Evolutionary conservation across 2,329 filamentous ascomycete species (phyloP), one percentile per base, ranked within the genome.

Genomic region (Colletotrichum magnum): DNA sequence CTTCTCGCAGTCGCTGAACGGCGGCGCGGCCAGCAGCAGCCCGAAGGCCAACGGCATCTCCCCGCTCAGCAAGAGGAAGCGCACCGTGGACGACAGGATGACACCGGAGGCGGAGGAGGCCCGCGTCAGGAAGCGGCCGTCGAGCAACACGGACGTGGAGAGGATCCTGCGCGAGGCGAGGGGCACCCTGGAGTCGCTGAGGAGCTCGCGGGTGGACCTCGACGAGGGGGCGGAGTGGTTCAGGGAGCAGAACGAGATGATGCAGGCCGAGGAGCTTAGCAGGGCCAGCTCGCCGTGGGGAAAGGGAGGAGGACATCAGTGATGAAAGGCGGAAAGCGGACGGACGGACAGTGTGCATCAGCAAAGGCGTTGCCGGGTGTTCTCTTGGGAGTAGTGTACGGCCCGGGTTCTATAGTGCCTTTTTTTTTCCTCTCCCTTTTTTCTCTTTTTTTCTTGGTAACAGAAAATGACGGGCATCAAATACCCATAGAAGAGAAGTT

Each of bases 141-240:
- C 73, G 73, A 76, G 59, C 80, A 79, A 72, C 67, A 41, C 60
- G 52, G 82, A 83, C 10, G 60, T 72, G 21, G 72, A 78, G 66
- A 78, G 80, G 36, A 79, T 84, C 16, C 79, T 86, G 74, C 80
- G 80, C 62, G 82, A 84, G 52, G 81, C 81, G 32, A 60, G 58
- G 32, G 78, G 82, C 66, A 80, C 76, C 45, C 71, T 82, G 28
- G 57, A 65, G 76, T 81, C 53, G 71, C 79, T 86, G 48, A 78
- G 78, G 45, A 77, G 78, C 58, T 77, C 83, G 72, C 79, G 82
- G 15, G 77, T 81, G 65, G 83, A 85, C 65, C 79, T 87, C 76
- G 82, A 86, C 69, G 79, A 85, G 70, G 83, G 80, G 16, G 79
- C 79, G n/a, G 77, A 79, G 21, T 87, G 85, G 85, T 85, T 83